Conservation (phyloP, 768 basidiomycete genomes). For the Leucosporidium scottii region DNA sequence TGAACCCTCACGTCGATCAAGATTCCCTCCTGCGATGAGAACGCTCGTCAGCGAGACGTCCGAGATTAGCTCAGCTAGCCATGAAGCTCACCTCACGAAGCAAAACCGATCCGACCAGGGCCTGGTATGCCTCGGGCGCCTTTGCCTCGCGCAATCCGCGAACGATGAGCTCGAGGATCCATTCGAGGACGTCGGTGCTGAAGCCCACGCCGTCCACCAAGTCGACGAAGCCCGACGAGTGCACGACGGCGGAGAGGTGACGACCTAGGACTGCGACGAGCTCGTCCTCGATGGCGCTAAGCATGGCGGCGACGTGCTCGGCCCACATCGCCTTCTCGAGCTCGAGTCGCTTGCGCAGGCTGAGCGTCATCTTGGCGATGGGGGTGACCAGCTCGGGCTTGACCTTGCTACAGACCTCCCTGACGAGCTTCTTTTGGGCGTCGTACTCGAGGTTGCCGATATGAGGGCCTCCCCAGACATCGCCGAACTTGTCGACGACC, state of each 20-base stretch:
- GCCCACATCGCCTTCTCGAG: conserved; percentile 50
- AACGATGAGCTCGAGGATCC: conserved; percentile 57
- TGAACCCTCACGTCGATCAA: conserved; percentile 27
- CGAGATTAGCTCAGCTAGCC: not conserved
- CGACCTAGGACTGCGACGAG: conserved; percentile 59
- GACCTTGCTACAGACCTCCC: conserved; percentile 63
- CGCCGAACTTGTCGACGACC: conserved; percentile 75
- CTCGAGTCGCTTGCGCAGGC: conserved; percentile 51
- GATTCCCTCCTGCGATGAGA: conserved; percentile 44
- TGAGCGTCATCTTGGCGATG: conserved; percentile 49
- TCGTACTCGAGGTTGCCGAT: conserved; percentile 64
- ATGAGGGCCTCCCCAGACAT: conserved; percentile 74
- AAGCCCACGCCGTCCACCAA: conserved; percentile 67
- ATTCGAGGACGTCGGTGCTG: conserved; percentile 62
- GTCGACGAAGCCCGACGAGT: conserved; percentile 61
- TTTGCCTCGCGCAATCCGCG: conserved; percentile 58
- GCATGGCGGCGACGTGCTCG: conserved; percentile 60
- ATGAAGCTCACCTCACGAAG: conserved; percentile 48
- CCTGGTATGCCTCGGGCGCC: conserved; percentile 63
- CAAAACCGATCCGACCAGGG: conserved; percentile 30
- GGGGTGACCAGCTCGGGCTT: conserved; percentile 61
- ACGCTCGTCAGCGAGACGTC: conserved; percentile 54
- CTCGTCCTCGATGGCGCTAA: conserved; percentile 55
- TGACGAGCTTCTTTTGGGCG: conserved; percentile 61
- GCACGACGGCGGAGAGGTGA: conserved; percentile 60